These are phyloP conservation scores for Gypsophila paniculata DNA, from an alignment of 179 eudicot genomes.

Conservation along the genomic window DNA sequence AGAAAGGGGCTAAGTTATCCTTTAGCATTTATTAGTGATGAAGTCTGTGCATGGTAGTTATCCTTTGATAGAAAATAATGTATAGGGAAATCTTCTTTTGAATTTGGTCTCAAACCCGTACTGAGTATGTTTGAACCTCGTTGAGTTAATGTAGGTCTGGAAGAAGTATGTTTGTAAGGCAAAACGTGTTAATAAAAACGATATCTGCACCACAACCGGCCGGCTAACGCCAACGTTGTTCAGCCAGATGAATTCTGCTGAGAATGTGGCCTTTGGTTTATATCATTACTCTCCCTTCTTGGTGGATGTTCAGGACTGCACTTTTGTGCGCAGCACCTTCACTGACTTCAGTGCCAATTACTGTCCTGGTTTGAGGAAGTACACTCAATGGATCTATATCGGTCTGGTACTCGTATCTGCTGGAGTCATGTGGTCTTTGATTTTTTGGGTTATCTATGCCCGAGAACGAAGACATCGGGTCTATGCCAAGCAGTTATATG, in stretches of 20 bases:
- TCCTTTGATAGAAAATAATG: neutral
- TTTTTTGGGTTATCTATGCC: slow-evolving; percentile 55
- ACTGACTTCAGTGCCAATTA: slow-evolving; percentile 30
- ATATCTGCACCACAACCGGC: slow-evolving; percentile 51
- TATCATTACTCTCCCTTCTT: slow-evolving; percentile 51
- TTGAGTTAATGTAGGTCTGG: slow-evolving; percentile 47
- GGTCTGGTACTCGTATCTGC: slow-evolving; percentile 47
- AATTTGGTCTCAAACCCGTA: neutral
- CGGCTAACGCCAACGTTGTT: slow-evolving; percentile 50
- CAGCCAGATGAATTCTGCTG: slow-evolving; percentile 34
- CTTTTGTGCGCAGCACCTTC: slow-evolving; percentile 42
- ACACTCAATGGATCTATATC: slow-evolving; percentile 43
- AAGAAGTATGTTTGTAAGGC: slow-evolving; percentile 47
- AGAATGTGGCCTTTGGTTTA: slow-evolving; percentile 42
- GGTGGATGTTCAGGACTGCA: slow-evolving; percentile 49
- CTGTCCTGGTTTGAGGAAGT: slow-evolving; percentile 47
- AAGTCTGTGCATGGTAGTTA: too few relatives aligned
- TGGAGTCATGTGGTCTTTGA: slow-evolving; percentile 50
- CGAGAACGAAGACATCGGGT: slow-evolving; percentile 47
- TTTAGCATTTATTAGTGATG: too few relatives aligned
- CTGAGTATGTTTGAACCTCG: slow-evolving; percentile 1
- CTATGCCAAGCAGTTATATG: slow-evolving; percentile 30
- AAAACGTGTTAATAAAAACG: slow-evolving; percentile 24
- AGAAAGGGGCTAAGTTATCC: too few relatives aligned
- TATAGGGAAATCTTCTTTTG: neutral